Conservation (phyloP, 345 rosid genomes). For the Rubroshorea leprosula region DNA sequence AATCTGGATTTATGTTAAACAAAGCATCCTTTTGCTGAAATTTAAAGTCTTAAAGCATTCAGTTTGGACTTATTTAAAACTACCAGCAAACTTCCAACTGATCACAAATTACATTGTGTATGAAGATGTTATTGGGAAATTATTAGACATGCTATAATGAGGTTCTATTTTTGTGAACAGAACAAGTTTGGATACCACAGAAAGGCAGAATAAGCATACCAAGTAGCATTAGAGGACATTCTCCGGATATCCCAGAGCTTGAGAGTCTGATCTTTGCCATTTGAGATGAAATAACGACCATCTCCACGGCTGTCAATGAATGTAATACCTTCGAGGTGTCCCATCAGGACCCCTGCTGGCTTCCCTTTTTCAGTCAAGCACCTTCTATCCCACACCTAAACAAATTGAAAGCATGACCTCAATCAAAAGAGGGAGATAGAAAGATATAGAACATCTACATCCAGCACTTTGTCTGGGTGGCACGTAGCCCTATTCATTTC, state of each 20-base stretch:
- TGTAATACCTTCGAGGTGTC: slow-evolving; percentile 92
- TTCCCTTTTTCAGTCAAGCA: slow-evolving; percentile 62
- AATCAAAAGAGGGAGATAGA: slow-evolving; percentile 4
- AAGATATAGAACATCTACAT: slow-evolving; percentile 9
- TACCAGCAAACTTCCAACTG: too few species aligned
- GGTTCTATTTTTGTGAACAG: too few species aligned
- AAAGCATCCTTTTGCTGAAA: neutral
- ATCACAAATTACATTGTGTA: too few species aligned
- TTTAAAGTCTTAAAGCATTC: too few species aligned
- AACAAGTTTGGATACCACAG: neutral
- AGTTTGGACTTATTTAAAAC: too few species aligned
- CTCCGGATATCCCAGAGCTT: slow-evolving; percentile 94
- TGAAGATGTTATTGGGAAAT: too few species aligned
- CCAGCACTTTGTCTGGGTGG: neutral
- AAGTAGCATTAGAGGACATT: slow-evolving; percentile 49
- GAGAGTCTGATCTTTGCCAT: slow-evolving; percentile 90
- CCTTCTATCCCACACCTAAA: slow-evolving; percentile 94
- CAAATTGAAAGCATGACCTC: slow-evolving; percentile 9
- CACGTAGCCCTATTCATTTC: too few species aligned
- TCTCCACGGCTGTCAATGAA: slow-evolving; percentile 84
- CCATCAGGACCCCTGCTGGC: slow-evolving; percentile 77
- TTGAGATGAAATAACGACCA: slow-evolving; percentile 88
- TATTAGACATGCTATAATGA: too few species aligned
- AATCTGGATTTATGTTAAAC: neutral
- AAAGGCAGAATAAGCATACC: slow-evolving; percentile 33